Evolutionary conservation across 1,284 basidiomycete species (phyloP), one percentile per base, ranked within the genome.

Genomic region (Xanthoconium separans): DNA sequence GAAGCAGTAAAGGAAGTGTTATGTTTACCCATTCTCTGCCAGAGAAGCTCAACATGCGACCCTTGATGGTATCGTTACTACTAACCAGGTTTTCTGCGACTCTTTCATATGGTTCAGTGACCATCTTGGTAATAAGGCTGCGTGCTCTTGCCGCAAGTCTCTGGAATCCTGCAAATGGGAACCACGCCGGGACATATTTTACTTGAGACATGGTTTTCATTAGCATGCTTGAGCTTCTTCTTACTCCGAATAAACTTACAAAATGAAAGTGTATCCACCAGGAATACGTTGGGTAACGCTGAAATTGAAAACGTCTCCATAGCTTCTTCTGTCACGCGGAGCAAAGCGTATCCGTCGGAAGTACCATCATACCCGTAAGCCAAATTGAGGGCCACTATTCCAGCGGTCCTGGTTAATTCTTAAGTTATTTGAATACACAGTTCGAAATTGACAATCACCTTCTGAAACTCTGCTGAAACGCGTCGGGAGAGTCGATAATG

Each of bases 271-370:
- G 47, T 48, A 18, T 48, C 47, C 20, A 48, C 47, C 39, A 48
- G 41, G 29, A 48, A 48, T 20, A 48, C 10, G 37, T 48, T 48
- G 29, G 47, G 47, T 24, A 48, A 40, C 12, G 47, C 47, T 30
- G 47, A 13, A 18, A 48, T 48, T 22, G 47, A 40, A 41, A 48
- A 48, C 47, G 41, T 48, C 6, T 31, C 37, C 47, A 48, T 48
- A 5, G 47, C 47, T 22, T 41, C 27, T 48, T 48, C 47, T 7
- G 47, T 48, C 20, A 31, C 39, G 18, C 37, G 37, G 29, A 48
- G 47, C n/a, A 48, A n/a, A 31, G 47, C 47, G 4, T 40, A 48
- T 24, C 47, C 47, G 31, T 48, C 47, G n/a, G 47, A 48, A 30
- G 47, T 22, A 22, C 47, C 47, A 29, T 48, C 47, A 31, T 48